Conservation (phyloP, 352 stramenopile species). For the Aphanomyces euteiches region DNA sequence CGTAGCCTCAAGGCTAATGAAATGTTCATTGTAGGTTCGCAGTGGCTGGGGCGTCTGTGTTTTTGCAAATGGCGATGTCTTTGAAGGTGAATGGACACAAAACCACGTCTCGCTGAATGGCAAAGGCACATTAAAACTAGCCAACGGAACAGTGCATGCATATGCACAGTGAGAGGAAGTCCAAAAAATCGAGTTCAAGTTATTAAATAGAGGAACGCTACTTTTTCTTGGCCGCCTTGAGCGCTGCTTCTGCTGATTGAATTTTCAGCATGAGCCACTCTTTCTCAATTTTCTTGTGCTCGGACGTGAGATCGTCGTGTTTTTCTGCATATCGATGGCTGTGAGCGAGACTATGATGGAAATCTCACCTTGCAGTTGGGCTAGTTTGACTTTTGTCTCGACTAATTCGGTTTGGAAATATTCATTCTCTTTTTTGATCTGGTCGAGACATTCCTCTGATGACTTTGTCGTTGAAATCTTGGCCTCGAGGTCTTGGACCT, state of each 20-base stretch:
- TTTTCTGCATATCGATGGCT: conserved; percentile 33
- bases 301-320: conserved; percentile 56
- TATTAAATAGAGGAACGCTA: conserved; percentile 22
- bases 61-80: conserved; percentile 54
- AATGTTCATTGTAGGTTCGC: conserved; percentile 35
- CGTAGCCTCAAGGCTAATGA: not conserved
- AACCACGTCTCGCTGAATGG: conserved; percentile 75
- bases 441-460: not conserved
- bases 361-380: conserved; percentile 46
- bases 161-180: conserved; percentile 34
- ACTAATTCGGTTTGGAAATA: conserved; percentile 82
- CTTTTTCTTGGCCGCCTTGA: conserved; percentile 48
- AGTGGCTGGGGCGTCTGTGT: conserved; percentile 58
- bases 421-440: conserved; percentile 69
- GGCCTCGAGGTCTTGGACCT: not conserved
- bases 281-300: conserved; percentile 67
- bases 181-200: not conserved
- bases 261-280: conserved; percentile 49
- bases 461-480: not conserved
- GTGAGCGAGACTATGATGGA: not conserved
- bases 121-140: conserved; percentile 59
- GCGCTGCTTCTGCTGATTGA: conserved; percentile 40
- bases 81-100: conserved; percentile 64
- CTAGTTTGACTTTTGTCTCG: conserved; percentile 79
- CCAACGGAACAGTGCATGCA: conserved; percentile 66